Evolutionary conservation across 2,329 filamentous ascomycete species (phyloP).

Genomic region (Neoarthrinium moseri): DNA sequence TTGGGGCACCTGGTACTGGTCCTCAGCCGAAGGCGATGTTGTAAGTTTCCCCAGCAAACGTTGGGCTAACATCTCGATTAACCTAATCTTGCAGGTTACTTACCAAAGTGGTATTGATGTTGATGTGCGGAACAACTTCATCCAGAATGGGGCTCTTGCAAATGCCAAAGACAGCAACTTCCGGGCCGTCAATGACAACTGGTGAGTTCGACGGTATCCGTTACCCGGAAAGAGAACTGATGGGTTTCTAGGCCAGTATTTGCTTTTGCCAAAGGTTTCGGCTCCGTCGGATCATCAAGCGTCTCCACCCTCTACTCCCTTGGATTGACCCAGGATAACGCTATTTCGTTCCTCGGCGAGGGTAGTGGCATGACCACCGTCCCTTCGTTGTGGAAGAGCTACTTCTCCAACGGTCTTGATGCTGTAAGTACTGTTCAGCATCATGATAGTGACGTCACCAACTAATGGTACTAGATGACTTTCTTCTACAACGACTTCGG

Average conservation of each 20-base stretch:
- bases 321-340: slow-evolving; percentile 72
- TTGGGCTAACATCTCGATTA: slow-evolving; percentile 6
- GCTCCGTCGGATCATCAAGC: slow-evolving; percentile 33
- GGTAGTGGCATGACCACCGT: slow-evolving; percentile 61
- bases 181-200: slow-evolving; percentile 65
- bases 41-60: slow-evolving; percentile 27
- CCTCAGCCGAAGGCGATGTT: slow-evolving; percentile 55
- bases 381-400: slow-evolving; percentile 74
- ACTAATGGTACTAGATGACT: slow-evolving; percentile 38
- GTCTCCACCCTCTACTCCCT: slow-evolving; percentile 67
- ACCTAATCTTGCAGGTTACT: slow-evolving; percentile 46
- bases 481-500: slow-evolving; percentile 77
- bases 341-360: slow-evolving; percentile 72
- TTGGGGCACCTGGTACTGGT: slow-evolving; percentile 76
- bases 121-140: slow-evolving; percentile 66
- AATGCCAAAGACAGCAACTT: slow-evolving; percentile 65
- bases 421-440: slow-evolving; percentile 38
- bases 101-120: slow-evolving; percentile 70
- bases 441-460: background rate
- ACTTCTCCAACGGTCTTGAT: slow-evolving; percentile 61
- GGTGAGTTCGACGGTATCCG: slow-evolving; percentile 19
- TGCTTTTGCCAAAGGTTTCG: slow-evolving; percentile 67
- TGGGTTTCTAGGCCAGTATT: slow-evolving; percentile 65
- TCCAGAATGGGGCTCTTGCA: slow-evolving; percentile 57
- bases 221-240: slow-evolving; percentile 3